A percentile compares a stretch with the other conserved stretches of the same genome.
Evolutionary conservation across 805 yeast genomes (phyloP).

Genomic region (Danielozyma ontarioensis): DNA sequence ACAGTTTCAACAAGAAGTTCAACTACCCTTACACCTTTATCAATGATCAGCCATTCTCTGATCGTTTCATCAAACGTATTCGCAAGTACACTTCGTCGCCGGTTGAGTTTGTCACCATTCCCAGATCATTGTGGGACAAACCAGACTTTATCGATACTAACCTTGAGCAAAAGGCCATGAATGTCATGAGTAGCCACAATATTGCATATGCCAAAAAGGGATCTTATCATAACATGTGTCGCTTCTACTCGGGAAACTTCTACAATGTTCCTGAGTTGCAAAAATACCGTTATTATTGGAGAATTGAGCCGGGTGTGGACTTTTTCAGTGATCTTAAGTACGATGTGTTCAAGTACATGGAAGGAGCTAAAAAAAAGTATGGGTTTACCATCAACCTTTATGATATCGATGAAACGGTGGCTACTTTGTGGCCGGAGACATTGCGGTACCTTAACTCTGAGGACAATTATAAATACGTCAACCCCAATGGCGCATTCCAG

Average conservation of each 20-base stretch:
- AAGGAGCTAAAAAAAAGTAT: slow-evolving; percentile 59
- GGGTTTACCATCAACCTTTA: slow-evolving; percentile 69
- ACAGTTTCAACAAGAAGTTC: slow-evolving; percentile 61
- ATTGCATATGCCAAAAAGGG: slow-evolving; percentile 56
- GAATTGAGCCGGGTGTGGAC: slow-evolving; percentile 70
- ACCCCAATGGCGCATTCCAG: slow-evolving; percentile 45
- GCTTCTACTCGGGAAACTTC: slow-evolving; percentile 70
- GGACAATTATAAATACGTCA: slow-evolving; percentile 52
- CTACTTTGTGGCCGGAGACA: slow-evolving; percentile 66
- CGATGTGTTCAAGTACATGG: slow-evolving; percentile 74
- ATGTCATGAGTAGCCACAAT: slow-evolving; percentile 32
- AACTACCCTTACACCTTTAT: slow-evolving; percentile 77
- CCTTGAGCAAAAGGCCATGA: slow-evolving; percentile 36
- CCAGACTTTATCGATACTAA: slow-evolving; percentile 52
- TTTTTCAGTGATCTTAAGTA: slow-evolving; percentile 68
- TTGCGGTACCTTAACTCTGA: slow-evolving; percentile 49
- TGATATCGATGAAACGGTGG: slow-evolving; percentile 63
- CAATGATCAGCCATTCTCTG: slow-evolving; percentile 64
- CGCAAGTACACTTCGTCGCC: slow-evolving; percentile 24
- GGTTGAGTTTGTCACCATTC: slow-evolving; percentile 36
- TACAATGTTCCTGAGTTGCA: slow-evolving; percentile 58
- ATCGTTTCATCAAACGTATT: slow-evolving; percentile 47
- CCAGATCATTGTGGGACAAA: slow-evolving; percentile 48
- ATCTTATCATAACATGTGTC: slow-evolving; percentile 87
- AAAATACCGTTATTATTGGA: slow-evolving; percentile 70